Evolutionary conservation across 495 filamentous ascomycete species (phyloP).

Genomic region (Xylaria castorea): DNA sequence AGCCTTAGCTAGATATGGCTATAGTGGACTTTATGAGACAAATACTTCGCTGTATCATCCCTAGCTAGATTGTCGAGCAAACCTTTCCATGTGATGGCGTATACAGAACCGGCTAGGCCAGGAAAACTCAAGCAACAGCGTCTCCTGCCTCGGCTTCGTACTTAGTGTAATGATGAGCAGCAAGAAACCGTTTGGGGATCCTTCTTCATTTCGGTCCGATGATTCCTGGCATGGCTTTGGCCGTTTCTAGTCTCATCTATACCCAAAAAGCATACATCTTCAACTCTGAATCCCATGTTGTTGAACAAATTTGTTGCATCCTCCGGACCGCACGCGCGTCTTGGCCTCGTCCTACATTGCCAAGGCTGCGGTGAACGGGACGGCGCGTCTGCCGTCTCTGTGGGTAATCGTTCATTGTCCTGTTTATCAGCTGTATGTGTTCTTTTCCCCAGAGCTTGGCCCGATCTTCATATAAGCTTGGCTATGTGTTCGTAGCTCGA

Average conservation of each 20-base stretch:
- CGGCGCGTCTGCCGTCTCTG: constrained; percentile 16
- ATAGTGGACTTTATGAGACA: constrained; percentile 8
- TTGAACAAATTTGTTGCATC: background rate
- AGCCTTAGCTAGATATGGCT: constrained; percentile 10
- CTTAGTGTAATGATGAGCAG: background rate
- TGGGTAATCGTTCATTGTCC: background rate
- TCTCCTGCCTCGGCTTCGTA: background rate
- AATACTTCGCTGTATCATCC: background rate
- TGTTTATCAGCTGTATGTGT: background rate
- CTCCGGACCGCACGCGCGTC: background rate
- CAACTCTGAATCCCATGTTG: background rate
- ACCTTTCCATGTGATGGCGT: background rate
- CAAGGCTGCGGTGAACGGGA: background rate
- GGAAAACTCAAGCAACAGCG: background rate
- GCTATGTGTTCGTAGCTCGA: background rate
- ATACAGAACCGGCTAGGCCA: background rate
- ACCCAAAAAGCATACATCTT: background rate
- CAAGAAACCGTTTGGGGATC: background rate
- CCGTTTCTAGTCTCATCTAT: background rate
- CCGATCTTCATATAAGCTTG: background rate
- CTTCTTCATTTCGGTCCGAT: constrained; percentile 21
- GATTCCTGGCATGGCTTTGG: background rate
- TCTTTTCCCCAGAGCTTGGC: background rate
- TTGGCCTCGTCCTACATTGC: background rate
- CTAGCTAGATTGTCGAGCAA: background rate